Evolutionary conservation across 192 early-diverging fungal genomes (phyloP).

Genomic region (Chytriomyces sp.): DNA sequence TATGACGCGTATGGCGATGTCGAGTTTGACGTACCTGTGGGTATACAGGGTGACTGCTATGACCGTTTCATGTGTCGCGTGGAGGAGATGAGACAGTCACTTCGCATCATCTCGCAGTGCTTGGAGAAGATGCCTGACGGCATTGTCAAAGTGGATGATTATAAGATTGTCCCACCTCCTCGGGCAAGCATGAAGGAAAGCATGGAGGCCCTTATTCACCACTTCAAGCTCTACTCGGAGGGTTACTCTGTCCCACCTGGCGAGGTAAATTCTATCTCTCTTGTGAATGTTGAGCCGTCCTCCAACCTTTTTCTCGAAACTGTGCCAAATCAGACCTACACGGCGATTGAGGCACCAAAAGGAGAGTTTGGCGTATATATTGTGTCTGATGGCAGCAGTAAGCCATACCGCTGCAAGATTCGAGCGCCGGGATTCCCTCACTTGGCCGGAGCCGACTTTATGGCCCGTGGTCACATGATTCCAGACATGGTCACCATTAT

Average conservation of each 20-base stretch:
- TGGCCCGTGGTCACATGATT: constrained; percentile 88
- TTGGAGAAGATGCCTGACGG: constrained; percentile 95
- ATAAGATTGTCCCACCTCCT: constrained; percentile 94
- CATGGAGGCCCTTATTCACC: constrained; percentile 99
- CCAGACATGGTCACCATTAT: constrained; percentile 97
- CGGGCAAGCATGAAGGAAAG: constrained; percentile 95
- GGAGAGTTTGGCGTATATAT: constrained; percentile 98
- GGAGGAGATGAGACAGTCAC: constrained; percentile 97
- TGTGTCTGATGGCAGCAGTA: constrained; percentile 89
- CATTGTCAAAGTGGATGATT: constrained; percentile 92
- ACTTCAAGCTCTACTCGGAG: constrained; percentile 99
- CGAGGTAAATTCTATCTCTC: constrained; percentile 54
- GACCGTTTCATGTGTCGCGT: constrained; percentile 96
- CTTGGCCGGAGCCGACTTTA: constrained; percentile 85
- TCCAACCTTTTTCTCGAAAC: constrained; percentile 1
- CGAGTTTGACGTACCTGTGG: constrained; percentile 97
- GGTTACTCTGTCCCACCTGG: constrained; percentile 96
- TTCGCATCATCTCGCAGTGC: constrained; percentile 95
- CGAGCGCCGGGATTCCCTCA: constrained; percentile 95
- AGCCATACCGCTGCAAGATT: constrained; percentile 98
- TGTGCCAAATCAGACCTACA: constrained; percentile 73
- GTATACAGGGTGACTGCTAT: constrained; percentile 92
- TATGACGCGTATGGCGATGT: constrained; percentile 95
- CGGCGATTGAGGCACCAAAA: constrained; percentile 96
- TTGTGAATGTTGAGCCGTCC: constrained; percentile 4